Percentiles rank a stretch among this genome's conserved stretches.
Conservation (phyloP, 148 eudicot genomes). For the Rhododendron ferrugineum region DNA sequence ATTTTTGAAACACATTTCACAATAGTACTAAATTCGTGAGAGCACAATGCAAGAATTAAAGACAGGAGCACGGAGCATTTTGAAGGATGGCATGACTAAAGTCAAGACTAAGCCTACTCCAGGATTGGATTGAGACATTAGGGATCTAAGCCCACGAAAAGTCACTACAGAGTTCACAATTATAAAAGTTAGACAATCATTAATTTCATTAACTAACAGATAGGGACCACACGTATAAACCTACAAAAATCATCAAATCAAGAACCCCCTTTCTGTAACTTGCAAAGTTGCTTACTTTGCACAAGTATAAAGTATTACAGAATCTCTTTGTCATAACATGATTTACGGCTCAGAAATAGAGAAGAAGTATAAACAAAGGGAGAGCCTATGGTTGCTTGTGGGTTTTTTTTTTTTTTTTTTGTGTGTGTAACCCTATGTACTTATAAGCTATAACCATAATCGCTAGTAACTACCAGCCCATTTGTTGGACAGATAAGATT, state of each 20-base stretch:
- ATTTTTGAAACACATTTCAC: too few relatives aligned
- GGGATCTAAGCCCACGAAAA: background rate
- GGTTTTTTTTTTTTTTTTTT: background rate
- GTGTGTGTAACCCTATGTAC: background rate
- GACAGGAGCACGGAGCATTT: background rate
- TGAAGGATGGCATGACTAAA: too few relatives aligned
- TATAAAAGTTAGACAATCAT: slow-evolving; percentile 3
- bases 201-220: background rate
- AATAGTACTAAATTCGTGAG: too few relatives aligned
- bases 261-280: background rate
- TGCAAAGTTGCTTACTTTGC: background rate
- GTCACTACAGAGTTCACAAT: background rate
- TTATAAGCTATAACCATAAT: too few relatives aligned
- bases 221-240: background rate
- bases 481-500: too few relatives aligned
- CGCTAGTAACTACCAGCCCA: too few relatives aligned
- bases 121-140: background rate
- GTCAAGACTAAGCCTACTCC: background rate
- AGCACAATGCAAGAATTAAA: too few relatives aligned
- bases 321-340: background rate
- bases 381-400: background rate
- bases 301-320: background rate
- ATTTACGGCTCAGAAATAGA: background rate
- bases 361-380: background rate
- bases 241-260: background rate